Evolutionary conservation across 768 basidiomycete genomes (phyloP).

Genomic region (Leccinum subgranulosum): DNA sequence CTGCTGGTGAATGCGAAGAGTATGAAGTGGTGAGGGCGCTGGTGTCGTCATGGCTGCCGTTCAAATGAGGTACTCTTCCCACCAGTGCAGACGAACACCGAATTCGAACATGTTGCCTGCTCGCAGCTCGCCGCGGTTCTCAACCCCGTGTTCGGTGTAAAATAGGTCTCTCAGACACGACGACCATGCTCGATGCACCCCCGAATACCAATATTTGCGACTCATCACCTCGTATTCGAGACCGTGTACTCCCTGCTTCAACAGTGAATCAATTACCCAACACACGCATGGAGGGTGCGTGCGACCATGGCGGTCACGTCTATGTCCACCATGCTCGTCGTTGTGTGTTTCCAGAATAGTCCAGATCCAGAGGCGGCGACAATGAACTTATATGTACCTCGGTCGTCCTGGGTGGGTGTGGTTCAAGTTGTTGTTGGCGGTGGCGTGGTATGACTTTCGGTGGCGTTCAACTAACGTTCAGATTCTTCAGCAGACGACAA

Average conservation of each 20-base stretch:
- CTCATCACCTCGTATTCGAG: constrained; percentile 24
- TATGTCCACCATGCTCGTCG: neutral
- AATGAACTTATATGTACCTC: neutral
- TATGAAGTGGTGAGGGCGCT: constrained; percentile 63
- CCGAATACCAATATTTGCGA: constrained; percentile 28
- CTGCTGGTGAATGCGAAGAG: constrained; percentile 69
- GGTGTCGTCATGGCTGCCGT: constrained; percentile 1
- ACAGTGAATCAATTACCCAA: no score
- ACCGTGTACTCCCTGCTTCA: constrained; percentile 26
- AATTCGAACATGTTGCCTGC: neutral
- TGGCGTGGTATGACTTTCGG: neutral
- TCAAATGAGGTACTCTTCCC: no score
- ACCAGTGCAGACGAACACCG: no score
- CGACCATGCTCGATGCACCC: neutral
- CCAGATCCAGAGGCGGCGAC: neutral
- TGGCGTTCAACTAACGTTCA: neutral
- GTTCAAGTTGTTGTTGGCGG: neutral
- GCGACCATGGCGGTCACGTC: neutral
- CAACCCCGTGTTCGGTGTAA: neutral
- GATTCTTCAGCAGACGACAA: neutral
- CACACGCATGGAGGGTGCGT: no score
- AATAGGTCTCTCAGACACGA: neutral
- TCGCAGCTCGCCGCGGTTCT: neutral
- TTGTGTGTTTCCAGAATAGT: neutral
- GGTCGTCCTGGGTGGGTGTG: neutral